A percentile compares a stretch with the other conserved stretches of the same genome.
phyloP scores from a whole-genome alignment of 768 basidiomycete species.

The Rhizopogon salebrosus region DNA sequence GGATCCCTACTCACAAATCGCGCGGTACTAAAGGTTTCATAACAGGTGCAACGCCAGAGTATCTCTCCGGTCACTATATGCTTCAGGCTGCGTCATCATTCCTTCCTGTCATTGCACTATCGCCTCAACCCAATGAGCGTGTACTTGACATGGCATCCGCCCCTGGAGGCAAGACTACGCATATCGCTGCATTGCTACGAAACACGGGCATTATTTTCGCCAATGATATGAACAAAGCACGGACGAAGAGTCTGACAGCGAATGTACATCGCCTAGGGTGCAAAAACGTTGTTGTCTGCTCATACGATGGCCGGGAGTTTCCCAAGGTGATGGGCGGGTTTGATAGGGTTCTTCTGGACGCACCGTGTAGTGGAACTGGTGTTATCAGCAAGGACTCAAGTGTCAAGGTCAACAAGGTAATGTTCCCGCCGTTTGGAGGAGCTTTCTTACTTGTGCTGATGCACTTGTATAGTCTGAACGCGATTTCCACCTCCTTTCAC shows the following conservation, averaged over 20 bases:
- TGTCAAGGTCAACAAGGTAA: conserved; percentile 97
- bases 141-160: conserved; percentile 98
- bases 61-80: conserved; percentile 99
- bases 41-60: conserved; percentile 92
- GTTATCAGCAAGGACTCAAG: conserved; percentile 97
- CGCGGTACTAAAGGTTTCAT: not conserved
- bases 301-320: conserved; percentile 96
- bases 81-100: conserved; percentile 98
- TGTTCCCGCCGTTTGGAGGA: conserved; percentile 11
- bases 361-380: conserved; percentile 96
- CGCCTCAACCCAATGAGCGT: conserved; percentile 88
- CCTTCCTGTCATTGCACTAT: conserved; percentile 95
- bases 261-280: conserved; percentile 97
- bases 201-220: conserved; percentile 98
- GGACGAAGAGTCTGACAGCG: conserved; percentile 94
- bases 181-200: conserved; percentile 93
- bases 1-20: not conserved
- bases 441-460: conserved; percentile 5
- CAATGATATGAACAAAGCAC: conserved; percentile 90
- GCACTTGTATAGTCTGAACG: conserved; percentile 65
- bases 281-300: conserved; percentile 96
- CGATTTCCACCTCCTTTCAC: conserved; percentile 93
- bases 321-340: conserved; percentile 99
- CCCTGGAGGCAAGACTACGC: conserved; percentile 96
- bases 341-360: conserved; percentile 93